Evolutionary conservation across 371 early-diverging fungal species (phyloP).

Genomic region (Lichtheimia ramosa): DNA sequence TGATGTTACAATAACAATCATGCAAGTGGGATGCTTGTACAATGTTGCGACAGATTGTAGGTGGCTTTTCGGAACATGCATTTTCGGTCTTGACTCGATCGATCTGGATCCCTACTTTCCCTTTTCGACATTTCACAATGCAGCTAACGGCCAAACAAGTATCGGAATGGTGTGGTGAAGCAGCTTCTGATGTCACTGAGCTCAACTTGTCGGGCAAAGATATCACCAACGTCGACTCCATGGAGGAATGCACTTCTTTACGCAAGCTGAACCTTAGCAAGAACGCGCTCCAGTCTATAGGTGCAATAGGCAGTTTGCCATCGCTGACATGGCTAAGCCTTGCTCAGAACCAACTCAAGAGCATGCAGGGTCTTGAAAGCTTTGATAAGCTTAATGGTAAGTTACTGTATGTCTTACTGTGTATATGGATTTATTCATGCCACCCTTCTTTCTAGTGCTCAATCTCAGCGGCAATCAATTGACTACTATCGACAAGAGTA

Average conservation of each 20-base stretch:
- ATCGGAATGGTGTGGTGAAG: constrained; percentile 30
- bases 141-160: constrained; percentile 54
- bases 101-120: too few species aligned
- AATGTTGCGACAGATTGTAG: too few species aligned
- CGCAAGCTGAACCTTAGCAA: constrained; percentile 71
- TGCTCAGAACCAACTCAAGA: constrained; percentile 62
- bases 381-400: constrained; percentile 66
- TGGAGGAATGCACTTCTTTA: constrained; percentile 64
- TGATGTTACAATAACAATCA: too few species aligned
- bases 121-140: not conserved
- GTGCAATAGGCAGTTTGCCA: constrained; percentile 54
- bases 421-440: too few species aligned
- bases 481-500: constrained; percentile 58
- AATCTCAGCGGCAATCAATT: constrained; percentile 77
- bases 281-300: constrained; percentile 59
- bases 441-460: constrained; percentile 50
- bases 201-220: constrained; percentile 56
- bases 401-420: too few species aligned
- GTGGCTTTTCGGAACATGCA: too few species aligned
- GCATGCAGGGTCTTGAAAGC: constrained; percentile 59
- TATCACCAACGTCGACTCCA: constrained; percentile 66
- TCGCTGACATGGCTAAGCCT: constrained; percentile 70
- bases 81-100: too few species aligned
- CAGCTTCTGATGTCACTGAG: constrained; percentile 47
- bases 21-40: too few species aligned